Base-by-base conservation (phyloP, 768 basidiomycete genomes). In the Auricularia heimuer region DNA sequence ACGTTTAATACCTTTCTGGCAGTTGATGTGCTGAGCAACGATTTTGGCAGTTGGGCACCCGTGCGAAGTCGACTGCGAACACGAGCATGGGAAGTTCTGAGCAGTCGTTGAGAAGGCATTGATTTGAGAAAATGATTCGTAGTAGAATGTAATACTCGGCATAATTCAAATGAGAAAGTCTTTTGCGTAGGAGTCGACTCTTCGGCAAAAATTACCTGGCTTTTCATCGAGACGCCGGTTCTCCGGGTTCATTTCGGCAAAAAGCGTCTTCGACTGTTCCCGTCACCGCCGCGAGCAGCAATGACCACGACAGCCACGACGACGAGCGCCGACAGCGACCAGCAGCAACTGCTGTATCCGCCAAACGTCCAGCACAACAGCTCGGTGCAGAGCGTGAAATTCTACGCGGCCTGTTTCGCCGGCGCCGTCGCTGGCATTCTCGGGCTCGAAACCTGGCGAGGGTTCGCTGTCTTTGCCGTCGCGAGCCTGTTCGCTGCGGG, bases 401-500 rank as follows among this genome's bases (percentile, higher is more conserved):
- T 94, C 76, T 73, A 94, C 45, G 84, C 90, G 8, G 79, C 92
- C 8, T 92, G 89, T 75, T 91, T 94, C 71, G 84, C 92, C 21
- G 94, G 94, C 47, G 89, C 92, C 0, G 86, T 87, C 1, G 91
- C 94, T 0, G 94, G 94, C 35, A 87, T 94, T 66, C 85, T 97
- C 10, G 94, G 94, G 24, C 83, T 96, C 29, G 85, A 91, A 71
- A 95, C 94, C 75, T 85, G 84, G 79, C 77, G 80, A 60, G 94
- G 94, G 24, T 95, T 96, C 74, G 80, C 83, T 37, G 76, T 95
- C 68, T 94, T 97, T 77, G 71, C 86, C 63, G 70, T 78, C 29
- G 82, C 91, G 0, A 88, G 86, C 2, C 73, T 91, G 60, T 76
- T 88, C 62, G 89, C 89, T 7, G 83, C 91, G 36, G 75, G 82